A percentile compares a stretch with the other conserved stretches of the same genome.
Evolutionary conservation across 108 stramenopile species (phyloP).

Genomic region (Pseudonitzschia pungens): DNA sequence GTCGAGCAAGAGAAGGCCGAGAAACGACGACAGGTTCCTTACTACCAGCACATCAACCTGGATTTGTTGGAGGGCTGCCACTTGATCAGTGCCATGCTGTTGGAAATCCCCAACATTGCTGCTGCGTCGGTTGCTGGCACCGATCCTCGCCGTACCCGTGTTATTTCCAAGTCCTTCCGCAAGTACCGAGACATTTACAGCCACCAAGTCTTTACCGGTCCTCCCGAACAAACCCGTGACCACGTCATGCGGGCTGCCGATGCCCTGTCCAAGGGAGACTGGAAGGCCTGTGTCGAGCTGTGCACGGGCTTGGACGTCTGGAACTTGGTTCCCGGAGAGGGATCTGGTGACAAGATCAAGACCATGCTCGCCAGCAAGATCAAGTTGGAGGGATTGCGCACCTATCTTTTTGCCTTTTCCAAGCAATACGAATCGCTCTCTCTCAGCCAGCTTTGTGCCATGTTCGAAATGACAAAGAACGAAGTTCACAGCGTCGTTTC

Average conservation of each 20-base stretch:
- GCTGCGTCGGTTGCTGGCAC: conserved; percentile 32
- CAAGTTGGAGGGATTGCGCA: conserved; percentile 95
- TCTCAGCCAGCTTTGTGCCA: conserved; percentile 85
- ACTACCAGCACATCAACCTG: conserved; percentile 95
- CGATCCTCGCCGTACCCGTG: conserved; percentile 53
- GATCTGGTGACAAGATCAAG: conserved; percentile 68
- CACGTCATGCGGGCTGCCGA: conserved; percentile 94
- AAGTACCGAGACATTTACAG: conserved; percentile 90
- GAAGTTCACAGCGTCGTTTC: conserved; percentile 92
- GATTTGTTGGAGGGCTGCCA: conserved; percentile 97
- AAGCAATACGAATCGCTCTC: conserved; percentile 92
- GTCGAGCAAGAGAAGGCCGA: conserved; percentile 97
- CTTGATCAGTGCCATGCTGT: conserved; percentile 96
- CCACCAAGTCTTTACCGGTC: conserved; percentile 96
- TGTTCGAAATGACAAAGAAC: conserved; percentile 93
- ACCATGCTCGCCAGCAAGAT: conserved; percentile 87
- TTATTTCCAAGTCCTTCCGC: conserved; percentile 92
- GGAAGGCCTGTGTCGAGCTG: conserved; percentile 86
- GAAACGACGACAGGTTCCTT: conserved; percentile 93
- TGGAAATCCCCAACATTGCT: conserved; percentile 98
- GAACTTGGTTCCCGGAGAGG: conserved; percentile 90
- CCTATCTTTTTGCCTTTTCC: conserved; percentile 91
- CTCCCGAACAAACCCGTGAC: conserved; percentile 97
- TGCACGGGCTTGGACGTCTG: conserved; percentile 88
- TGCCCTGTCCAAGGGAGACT: conserved; percentile 89